These are phyloP conservation scores for Epichloe scottii DNA, from an alignment of 2,329 filamentous ascomycete species.

Conservation along the genomic window DNA sequence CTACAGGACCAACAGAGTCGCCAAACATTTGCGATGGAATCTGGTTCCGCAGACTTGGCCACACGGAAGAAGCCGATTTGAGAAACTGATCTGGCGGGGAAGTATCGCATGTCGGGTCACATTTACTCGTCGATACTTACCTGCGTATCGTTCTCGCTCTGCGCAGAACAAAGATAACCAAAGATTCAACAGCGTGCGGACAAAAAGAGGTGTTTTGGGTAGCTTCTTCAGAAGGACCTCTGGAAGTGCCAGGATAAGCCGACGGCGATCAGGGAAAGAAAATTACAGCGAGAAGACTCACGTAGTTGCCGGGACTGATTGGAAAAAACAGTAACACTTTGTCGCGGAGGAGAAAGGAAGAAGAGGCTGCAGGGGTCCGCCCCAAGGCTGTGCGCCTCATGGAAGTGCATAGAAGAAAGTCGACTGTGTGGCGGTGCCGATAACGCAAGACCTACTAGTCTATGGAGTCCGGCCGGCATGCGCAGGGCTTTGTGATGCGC, in stretches of 20 bases:
- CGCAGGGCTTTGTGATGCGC: not conserved
- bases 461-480: not conserved
- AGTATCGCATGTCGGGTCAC: not conserved
- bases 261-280: not conserved
- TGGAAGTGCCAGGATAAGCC: not conserved
- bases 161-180: not conserved
- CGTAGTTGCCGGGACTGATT: not conserved
- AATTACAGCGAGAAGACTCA: slow-evolving; percentile 1
- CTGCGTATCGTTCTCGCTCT: not conserved
- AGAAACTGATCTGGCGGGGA: not conserved
- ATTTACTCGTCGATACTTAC: not conserved
- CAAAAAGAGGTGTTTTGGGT: not conserved
- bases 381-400: slow-evolving; percentile 25
- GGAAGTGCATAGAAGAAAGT: slow-evolving; percentile 30
- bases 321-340: not conserved
- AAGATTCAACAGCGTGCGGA: not conserved
- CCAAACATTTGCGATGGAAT: not conserved
- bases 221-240: not conserved
- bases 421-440: slow-evolving; percentile 26
- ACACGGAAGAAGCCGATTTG: not conserved
- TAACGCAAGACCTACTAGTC: slow-evolving; percentile 4
- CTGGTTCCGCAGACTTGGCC: no score
- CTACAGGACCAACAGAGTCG: not conserved
- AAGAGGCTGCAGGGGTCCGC: slow-evolving; percentile 17
- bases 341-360: slow-evolving; percentile 6